Percentiles rank a stretch among this genome's conserved stretches.
Conservation (phyloP, 768 basidiomycete genomes). For the Suillus weaverae region DNA sequence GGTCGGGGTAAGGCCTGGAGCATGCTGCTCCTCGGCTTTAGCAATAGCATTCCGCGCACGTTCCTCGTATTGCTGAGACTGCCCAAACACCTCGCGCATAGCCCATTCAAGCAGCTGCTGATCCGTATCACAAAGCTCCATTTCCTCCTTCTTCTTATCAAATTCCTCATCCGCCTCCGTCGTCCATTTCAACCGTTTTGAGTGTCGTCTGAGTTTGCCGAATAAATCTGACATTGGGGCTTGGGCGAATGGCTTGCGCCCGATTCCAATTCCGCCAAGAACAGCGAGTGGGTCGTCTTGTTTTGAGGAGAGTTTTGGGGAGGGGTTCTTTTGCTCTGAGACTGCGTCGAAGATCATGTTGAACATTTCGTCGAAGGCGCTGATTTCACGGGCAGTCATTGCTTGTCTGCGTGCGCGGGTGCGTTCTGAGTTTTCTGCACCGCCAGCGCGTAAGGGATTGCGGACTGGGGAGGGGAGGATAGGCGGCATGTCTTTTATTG, state of each 20-base stretch:
- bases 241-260: constrained; percentile 17
- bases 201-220: constrained; percentile 52
- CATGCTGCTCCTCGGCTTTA: constrained; percentile 14
- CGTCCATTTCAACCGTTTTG: constrained; percentile 51
- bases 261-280: constrained; percentile 11
- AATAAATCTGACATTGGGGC: constrained; percentile 49
- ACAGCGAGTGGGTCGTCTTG: not conserved
- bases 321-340: constrained; percentile 32
- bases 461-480: constrained; percentile 21
- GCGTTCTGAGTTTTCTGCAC: not conserved
- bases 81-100: constrained; percentile 63
- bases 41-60: constrained; percentile 42
- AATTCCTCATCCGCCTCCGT: constrained; percentile 53
- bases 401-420: constrained; percentile 44
- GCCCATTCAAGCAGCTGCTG: constrained; percentile 75
- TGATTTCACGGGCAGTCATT: constrained; percentile 68
- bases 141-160: constrained; percentile 71
- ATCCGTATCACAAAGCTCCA: constrained; percentile 69
- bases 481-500: constrained; percentile 34
- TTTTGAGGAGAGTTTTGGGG: constrained; percentile 10
- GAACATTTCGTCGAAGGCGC: constrained; percentile 72
- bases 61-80: constrained; percentile 50
- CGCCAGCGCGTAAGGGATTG: constrained; percentile 15
- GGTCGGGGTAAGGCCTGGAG: too few relatives aligned
- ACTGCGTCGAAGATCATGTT: constrained; percentile 64